Evolutionary conservation across 2,329 filamentous ascomycete genomes (phyloP).

Genomic region (Podosphaera leucotricha): DNA sequence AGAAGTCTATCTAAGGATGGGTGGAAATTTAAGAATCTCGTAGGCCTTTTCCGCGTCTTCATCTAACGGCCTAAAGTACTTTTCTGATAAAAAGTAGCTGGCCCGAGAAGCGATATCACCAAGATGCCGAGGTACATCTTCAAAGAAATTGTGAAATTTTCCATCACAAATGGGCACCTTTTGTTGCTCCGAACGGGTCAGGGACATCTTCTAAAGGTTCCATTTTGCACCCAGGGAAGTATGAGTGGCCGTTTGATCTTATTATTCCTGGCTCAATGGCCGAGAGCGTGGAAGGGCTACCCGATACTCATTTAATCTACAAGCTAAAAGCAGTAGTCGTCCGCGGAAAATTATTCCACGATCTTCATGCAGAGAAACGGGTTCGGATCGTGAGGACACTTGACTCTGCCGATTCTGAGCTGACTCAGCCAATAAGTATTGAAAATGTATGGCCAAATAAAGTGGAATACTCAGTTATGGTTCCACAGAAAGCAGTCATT

Average conservation of each 20-base stretch:
- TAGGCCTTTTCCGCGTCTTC: conserved; percentile 20
- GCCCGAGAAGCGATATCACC: background rate
- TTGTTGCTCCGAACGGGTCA: conserved; percentile 29
- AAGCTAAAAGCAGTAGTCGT: conserved; percentile 76
- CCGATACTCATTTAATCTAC: conserved; percentile 72
- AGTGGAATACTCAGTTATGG: conserved; percentile 80
- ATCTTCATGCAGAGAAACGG: conserved; percentile 58
- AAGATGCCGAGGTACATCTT: background rate
- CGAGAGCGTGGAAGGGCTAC: conserved; percentile 78
- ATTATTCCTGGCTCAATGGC: conserved; percentile 47
- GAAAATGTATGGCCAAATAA: conserved; percentile 98
- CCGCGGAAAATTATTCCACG: conserved; percentile 69
- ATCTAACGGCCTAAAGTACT: background rate
- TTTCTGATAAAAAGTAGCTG: background rate
- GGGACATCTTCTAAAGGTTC: conserved; percentile 25
- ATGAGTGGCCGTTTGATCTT: conserved; percentile 62
- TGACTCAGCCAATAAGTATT: conserved; percentile 76
- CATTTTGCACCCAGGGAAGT: conserved; percentile 47
- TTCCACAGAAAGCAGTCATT: conserved; percentile 82
- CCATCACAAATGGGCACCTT: conserved; percentile 44
- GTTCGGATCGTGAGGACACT: conserved; percentile 57
- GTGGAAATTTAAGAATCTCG: conserved; percentile 44
- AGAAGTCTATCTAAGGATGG: conserved; percentile 47
- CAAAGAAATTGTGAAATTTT: conserved; percentile 26
- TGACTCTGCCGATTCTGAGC: conserved; percentile 50